Percentiles rank a stretch among this genome's conserved stretches.
These are phyloP conservation scores for Cerioporus squamosus DNA, from an alignment of 1,284 basidiomycete genomes.

Conservation along the genomic window DNA sequence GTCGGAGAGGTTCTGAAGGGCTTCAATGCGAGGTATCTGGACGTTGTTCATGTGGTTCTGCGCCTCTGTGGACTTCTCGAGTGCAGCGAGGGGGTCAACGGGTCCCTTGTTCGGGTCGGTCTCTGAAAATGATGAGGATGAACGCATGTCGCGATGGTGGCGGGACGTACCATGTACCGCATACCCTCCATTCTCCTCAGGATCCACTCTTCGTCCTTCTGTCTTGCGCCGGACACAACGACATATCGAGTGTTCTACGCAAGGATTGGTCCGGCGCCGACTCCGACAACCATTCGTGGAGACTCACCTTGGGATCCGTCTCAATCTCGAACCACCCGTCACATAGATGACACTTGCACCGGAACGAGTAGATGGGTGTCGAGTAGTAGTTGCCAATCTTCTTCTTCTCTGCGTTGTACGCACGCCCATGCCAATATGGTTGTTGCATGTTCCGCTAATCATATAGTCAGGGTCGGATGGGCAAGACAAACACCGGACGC, in stretches of 20 bases:
- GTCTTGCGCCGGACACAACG: slow-evolving; percentile 87
- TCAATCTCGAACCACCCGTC: slow-evolving; percentile 95
- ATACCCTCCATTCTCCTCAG: slow-evolving; percentile 92
- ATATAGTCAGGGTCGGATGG: slow-evolving; percentile 2
- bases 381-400: slow-evolving; percentile 96
- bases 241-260: slow-evolving; percentile 91
- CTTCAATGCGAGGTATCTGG: slow-evolving; percentile 77
- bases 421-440: slow-evolving; percentile 96
- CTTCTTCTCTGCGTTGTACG: slow-evolving; percentile 99
- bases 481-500: neutral
- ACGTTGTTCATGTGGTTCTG: slow-evolving; percentile 74
- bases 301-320: slow-evolving; percentile 90
- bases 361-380: slow-evolving; percentile 93
- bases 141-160: neutral
- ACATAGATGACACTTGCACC: slow-evolving; percentile 97
- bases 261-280: neutral
- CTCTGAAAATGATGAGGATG: slow-evolving; percentile 45
- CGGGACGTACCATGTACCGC: slow-evolving; percentile 76
- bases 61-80: slow-evolving; percentile 88
- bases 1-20: slow-evolving; percentile 75
- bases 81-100: slow-evolving; percentile 81
- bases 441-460: slow-evolving; percentile 83
- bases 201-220: slow-evolving; percentile 95
- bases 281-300: neutral
- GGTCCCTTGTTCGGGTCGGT: slow-evolving; percentile 68